Conservation (phyloP, 345 rosid genomes). For the Limnanthes douglasii region DNA sequence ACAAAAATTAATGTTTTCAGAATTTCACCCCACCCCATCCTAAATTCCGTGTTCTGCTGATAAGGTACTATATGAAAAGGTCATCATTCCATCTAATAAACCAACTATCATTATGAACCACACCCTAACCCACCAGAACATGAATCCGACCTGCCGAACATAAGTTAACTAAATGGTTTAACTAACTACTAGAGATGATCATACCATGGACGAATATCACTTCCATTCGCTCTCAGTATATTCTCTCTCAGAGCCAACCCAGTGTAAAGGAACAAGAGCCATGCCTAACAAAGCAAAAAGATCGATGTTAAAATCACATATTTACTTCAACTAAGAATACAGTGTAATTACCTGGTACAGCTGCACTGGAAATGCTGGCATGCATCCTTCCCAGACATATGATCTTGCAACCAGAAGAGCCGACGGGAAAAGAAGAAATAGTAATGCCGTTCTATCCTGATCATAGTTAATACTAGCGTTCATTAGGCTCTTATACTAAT, state of each 20-base stretch:
- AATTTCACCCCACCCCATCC: too few relatives aligned
- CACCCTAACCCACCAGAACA: too few relatives aligned
- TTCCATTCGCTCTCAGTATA: conserved; percentile 88
- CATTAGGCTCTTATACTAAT: neutral
- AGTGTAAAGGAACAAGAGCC: conserved; percentile 92
- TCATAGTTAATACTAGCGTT: too few relatives aligned
- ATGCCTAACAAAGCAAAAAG: conserved; percentile 30
- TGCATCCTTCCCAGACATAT: conserved; percentile 78
- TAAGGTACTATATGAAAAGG: too few relatives aligned
- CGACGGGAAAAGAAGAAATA: conserved; percentile 84
- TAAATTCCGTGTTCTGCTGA: too few relatives aligned
- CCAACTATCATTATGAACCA: too few relatives aligned
- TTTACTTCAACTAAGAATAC: too few relatives aligned
- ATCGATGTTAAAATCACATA: neutral
- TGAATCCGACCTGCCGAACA: too few relatives aligned
- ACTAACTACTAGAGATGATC: too few relatives aligned
- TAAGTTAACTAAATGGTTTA: too few relatives aligned
- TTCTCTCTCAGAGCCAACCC: conserved; percentile 96
- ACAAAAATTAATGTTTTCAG: too few relatives aligned
- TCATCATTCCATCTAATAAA: too few relatives aligned
- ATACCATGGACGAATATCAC: conserved; percentile 97
- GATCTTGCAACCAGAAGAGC: conserved; percentile 58
- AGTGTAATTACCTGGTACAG: conserved; percentile 58
- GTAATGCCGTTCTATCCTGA: conserved; percentile 94
- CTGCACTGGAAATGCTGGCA: conserved; percentile 95